Evolutionary conservation across 768 basidiomycete genomes (phyloP).

Genomic region (Boletus huronensis): DNA sequence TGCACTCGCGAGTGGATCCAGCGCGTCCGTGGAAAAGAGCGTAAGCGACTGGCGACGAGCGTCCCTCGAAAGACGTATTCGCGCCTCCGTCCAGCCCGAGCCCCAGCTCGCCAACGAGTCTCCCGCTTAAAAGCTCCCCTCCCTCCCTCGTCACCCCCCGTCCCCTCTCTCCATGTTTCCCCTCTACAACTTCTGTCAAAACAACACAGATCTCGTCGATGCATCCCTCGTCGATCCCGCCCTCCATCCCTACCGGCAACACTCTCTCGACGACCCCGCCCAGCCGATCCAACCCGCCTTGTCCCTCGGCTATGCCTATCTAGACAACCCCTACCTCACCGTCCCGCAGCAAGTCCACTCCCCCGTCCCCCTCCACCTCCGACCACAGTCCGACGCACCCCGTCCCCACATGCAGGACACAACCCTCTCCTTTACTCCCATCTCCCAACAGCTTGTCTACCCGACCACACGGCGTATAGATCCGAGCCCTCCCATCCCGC

Average conservation of each 20-base stretch:
- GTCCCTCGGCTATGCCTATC: constrained; percentile 16
- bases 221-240: not conserved
- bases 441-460: constrained; percentile 15
- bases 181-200: not conserved
- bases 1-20: not conserved
- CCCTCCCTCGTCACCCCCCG: not conserved
- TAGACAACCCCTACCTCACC: constrained; percentile 8
- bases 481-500: not conserved
- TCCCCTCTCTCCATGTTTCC: constrained; percentile 7
- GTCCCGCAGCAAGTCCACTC: not conserved
- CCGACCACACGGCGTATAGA: constrained; percentile 2
- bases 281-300: not conserved
- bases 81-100: not conserved
- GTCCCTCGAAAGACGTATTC: not conserved
- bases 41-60: not conserved
- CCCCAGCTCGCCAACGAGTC: too few relatives aligned
- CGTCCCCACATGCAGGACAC: constrained; percentile 7
- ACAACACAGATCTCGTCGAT: constrained; percentile 13
- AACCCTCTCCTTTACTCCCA: constrained; percentile 4
- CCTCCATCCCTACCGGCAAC: not conserved
- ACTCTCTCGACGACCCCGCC: not conserved
- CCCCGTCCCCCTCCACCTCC: not conserved
- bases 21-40: constrained; percentile 3
- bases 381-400: not conserved
- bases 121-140: constrained; percentile 3